phyloP scores from a whole-genome alignment of 2,329 filamentous ascomycete species.

The Alternaria arborescens region DNA sequence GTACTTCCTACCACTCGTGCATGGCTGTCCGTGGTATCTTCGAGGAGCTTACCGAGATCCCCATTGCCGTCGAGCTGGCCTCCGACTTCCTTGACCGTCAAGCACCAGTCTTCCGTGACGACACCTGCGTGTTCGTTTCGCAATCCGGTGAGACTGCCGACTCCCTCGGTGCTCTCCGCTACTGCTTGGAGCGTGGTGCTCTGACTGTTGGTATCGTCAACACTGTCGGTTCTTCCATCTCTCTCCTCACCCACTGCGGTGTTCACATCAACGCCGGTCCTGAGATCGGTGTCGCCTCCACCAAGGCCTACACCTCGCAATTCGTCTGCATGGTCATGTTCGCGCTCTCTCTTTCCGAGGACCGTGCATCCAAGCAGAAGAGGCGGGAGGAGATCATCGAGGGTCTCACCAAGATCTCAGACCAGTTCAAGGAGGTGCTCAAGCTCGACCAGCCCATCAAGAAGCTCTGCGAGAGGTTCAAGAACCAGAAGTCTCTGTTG shows the following conservation, averaged over 20 bases:
- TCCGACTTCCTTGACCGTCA: slow-evolving; percentile 98
- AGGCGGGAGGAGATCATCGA: slow-evolving; percentile 96
- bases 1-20: slow-evolving; percentile 98
- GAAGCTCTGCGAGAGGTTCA: slow-evolving; percentile 91
- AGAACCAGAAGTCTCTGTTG: slow-evolving; percentile 95
- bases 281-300: slow-evolving; percentile 98
- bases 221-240: slow-evolving; percentile 98
- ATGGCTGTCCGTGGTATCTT: slow-evolving; percentile 99
- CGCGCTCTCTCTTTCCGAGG: slow-evolving; percentile 92
- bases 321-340: slow-evolving; percentile 99
- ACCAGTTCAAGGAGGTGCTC: slow-evolving; percentile 90
- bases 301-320: slow-evolving; percentile 99
- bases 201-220: slow-evolving; percentile 98
- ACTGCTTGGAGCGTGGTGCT: slow-evolving; percentile 97
- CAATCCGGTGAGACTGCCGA: slow-evolving; percentile 99
- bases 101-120: slow-evolving; percentile 98
- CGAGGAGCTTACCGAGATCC: slow-evolving; percentile 97
- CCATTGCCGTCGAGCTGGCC: slow-evolving; percentile 94
- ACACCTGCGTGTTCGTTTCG: slow-evolving; percentile 98
- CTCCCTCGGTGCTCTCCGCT: slow-evolving; percentile 94
- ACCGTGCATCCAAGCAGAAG: slow-evolving; percentile 92
- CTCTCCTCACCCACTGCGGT: slow-evolving; percentile 98
- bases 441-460: slow-evolving; percentile 94
- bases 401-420: slow-evolving; percentile 84
- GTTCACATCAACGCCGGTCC: slow-evolving; percentile 99